phyloP scores from a whole-genome alignment of 2,329 filamentous ascomycete species.

The Dactylellina cionopaga region DNA sequence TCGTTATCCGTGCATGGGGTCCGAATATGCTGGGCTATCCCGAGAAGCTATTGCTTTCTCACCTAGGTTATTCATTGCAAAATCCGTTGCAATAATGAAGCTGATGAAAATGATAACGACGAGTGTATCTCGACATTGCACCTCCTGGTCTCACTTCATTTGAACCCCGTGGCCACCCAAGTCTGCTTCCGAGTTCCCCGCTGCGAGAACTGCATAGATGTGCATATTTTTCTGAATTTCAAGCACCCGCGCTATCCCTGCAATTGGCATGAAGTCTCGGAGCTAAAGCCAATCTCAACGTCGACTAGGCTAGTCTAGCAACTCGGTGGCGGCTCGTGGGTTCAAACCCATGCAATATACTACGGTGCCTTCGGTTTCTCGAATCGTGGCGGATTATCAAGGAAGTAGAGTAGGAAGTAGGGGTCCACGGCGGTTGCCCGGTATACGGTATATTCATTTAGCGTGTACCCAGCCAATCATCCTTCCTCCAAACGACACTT shows the following conservation, averaged over 20 bases:
- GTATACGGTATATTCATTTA: neutral
- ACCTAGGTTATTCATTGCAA: neutral
- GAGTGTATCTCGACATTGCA: conserved; percentile 5
- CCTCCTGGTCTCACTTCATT: conserved; percentile 1
- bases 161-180: conserved; percentile 37
- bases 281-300: conserved; percentile 22
- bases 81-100: neutral
- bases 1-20: too few species aligned
- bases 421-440: neutral
- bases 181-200: conserved; percentile 51
- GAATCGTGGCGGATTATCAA: neutral
- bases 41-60: too few species aligned
- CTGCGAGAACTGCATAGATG: conserved; percentile 47
- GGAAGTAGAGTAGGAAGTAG: neutral
- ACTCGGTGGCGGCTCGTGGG: conserved; percentile 5
- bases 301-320: conserved; percentile 33
- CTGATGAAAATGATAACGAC: neutral
- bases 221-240: conserved; percentile 32
- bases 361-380: neutral
- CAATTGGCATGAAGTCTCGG: conserved; percentile 12
- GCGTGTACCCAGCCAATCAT: conserved; percentile 12
- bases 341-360: neutral
- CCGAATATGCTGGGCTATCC: too few species aligned
- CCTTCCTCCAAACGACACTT: neutral
- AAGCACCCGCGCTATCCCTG: conserved; percentile 37